These are phyloP conservation scores for Oryza punctata DNA, from an alignment of 176 grass and related monocot species.

Conservation along the genomic window DNA sequence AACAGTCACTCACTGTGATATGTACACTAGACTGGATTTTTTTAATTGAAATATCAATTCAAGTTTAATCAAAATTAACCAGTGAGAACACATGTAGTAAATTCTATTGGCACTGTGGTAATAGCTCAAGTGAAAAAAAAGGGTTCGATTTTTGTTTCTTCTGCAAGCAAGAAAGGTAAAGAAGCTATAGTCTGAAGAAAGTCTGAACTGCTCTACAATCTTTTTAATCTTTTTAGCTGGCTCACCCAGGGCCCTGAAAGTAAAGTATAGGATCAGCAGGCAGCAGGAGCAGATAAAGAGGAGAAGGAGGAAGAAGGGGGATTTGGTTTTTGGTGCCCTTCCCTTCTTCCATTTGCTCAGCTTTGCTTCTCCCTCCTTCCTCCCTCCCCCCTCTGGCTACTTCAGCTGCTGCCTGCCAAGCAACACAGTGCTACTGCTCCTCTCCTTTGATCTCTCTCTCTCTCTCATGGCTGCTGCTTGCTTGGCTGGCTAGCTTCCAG, in stretches of 20 bases:
- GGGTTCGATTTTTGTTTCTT: neutral
- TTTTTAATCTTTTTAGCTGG: neutral
- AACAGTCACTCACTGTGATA: neutral
- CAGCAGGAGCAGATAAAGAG: neutral
- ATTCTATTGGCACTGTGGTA: neutral
- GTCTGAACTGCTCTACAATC: constrained; percentile 3
- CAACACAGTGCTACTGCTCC: constrained; percentile 17
- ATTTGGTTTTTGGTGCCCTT: constrained; percentile 41
- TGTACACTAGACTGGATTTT: neutral
- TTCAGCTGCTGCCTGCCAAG: neutral
- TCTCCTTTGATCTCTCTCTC: constrained; percentile 12
- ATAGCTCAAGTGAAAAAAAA: neutral
- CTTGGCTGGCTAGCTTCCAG: neutral
- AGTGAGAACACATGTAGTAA: neutral
- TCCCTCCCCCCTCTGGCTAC: neutral
- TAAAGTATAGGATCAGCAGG: constrained; percentile 15
- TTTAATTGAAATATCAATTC: neutral
- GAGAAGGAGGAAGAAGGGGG: neutral
- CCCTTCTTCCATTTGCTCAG: constrained; percentile 8
- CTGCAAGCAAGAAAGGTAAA: neutral
- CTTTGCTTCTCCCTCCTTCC: constrained; percentile 35
- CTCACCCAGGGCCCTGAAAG: constrained; percentile 15
- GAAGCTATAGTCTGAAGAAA: neutral
- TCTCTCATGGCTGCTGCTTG: constrained; percentile 34
- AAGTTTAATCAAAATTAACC: neutral